Percentiles rank a stretch among this genome's conserved stretches.
phyloP scores from a whole-genome alignment of 2,329 filamentous ascomycete species.

The Colletotrichum simmondsii region DNA sequence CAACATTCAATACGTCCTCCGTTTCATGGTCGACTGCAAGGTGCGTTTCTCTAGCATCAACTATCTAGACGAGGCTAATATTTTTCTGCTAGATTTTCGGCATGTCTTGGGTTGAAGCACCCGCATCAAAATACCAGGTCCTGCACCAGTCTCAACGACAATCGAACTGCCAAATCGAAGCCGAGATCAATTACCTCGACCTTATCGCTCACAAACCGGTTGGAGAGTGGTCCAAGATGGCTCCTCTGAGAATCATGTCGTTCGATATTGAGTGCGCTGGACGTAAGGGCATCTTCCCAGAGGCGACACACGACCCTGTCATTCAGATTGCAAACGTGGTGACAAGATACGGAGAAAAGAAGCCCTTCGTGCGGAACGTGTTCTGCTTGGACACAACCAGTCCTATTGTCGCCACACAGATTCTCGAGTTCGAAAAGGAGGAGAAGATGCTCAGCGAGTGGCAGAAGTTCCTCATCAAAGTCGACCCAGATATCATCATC shows the following conservation, averaged over 20 bases:
- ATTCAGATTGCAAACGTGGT: slow-evolving; percentile 99
- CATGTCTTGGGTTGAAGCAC: slow-evolving; percentile 97
- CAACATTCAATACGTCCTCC: slow-evolving; percentile 92
- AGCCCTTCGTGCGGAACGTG: slow-evolving; percentile 95
- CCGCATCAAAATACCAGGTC: slow-evolving; percentile 77
- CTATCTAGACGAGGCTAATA: slow-evolving; percentile 9
- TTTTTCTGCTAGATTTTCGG: slow-evolving; percentile 73
- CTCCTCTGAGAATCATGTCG: slow-evolving; percentile 89
- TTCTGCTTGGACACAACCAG: slow-evolving; percentile 95
- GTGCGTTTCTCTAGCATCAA: slow-evolving; percentile 53
- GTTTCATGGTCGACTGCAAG: slow-evolving; percentile 98
- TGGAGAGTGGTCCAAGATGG: slow-evolving; percentile 98
- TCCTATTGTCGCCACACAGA: slow-evolving; percentile 92
- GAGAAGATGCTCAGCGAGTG: slow-evolving; percentile 92
- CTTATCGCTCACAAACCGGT: slow-evolving; percentile 88
- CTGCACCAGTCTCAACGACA: slow-evolving; percentile 75
- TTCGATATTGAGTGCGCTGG: slow-evolving; percentile 99
- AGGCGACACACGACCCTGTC: slow-evolving; percentile 90
- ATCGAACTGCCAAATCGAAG: slow-evolving; percentile 97
- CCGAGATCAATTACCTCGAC: slow-evolving; percentile 82
- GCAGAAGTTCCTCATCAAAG: slow-evolving; percentile 88
- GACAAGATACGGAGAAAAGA: slow-evolving; percentile 92
- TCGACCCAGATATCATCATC: slow-evolving; percentile 97
- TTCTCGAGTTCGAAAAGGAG: slow-evolving; percentile 85
- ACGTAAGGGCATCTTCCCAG: slow-evolving; percentile 96